Evolutionary conservation across 1,284 basidiomycete genomes (phyloP), one percentile per base, ranked within the genome.

Genomic region (Puccinia horiana): DNA sequence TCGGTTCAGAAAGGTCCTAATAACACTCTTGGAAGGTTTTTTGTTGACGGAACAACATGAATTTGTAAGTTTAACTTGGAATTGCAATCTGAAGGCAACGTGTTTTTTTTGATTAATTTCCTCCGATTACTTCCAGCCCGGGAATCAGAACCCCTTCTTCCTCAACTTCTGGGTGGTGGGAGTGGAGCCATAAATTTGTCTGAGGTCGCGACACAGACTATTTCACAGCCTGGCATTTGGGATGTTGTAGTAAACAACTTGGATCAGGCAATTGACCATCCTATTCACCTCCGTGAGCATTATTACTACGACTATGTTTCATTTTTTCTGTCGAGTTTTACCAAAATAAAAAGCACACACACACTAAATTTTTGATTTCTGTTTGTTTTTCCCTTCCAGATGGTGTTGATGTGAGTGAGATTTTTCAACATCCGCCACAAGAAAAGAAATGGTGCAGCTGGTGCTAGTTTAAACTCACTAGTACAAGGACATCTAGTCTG

Each of bases 181-280:
- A 40, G 63, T 47, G 70, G 70, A 20, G 6, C 18, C 83, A 23
- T 83, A 80, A 82, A 81, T 40, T 32, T 18, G 8, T 49, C 72
- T 35, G 70, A 81, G 26, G 72, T 73, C 18, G 70, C 70, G 32
- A 65, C 35, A 63, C 29, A 83, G 40, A 77, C 83, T 1, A 80
- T 83, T 9, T 84, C 85, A 35, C 81, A 84, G 29, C 12, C 84
- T n/a, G 84, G 84, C 83, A 81, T 83, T 29, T 83, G 84, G 16
- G 85, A 86, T 56, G 76, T 86, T 26, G 83, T 86, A 72, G 84
- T 88, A 82, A 87, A 87, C 85, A 87, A 88, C 83, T 67, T 85
- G 14, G 87, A 87, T 69, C 74, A 52, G 0, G 83, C 82, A 26
- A 83, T 86, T 20, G 85, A 85, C 37, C 88, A 88, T 82, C 88